Evolutionary conservation across 1,284 basidiomycete species (phyloP), one percentile per base, ranked within the genome.

Genomic region (Moesziomyces globuligerus): DNA sequence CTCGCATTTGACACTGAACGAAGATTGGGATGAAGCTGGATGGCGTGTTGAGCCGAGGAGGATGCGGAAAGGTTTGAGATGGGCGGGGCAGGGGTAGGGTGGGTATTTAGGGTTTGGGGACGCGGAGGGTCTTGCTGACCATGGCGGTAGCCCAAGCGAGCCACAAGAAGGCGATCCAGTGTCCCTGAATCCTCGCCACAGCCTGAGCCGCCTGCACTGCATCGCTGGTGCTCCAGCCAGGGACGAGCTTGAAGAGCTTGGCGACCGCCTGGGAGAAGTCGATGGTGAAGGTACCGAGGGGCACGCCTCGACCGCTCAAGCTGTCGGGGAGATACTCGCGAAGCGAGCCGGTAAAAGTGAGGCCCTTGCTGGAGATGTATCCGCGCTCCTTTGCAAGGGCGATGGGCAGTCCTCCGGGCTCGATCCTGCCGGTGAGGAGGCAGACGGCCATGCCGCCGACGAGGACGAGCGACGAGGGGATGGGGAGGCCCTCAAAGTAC

Each of bases 401-500:
- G 38, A 79, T 50, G 18, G 71, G 64, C 48, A 79, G 26, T 41
- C 61, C 53, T 20, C 74, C 61, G 1, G 74, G 55, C 23, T 74
- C 75, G 34, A 80, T 73, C 13, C 77, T 53, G 10, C 93, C 95
- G 59, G 89, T 86, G 73, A 88, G 88, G 38, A 91, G 88, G 88
- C 91, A 97, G 75, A 89, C 90, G 17, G 90, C 89, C 84, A 98
- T 86, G 28, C 91, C 81, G 13, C 85, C 88, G 55, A 97, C 94
- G 48, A 99, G 86, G 11, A 83, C 87, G 42, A 99, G 87, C 17
- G 91, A 92, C 0, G 92, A 93, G 1, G 96, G 96, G 66, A 99
- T 98, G 17, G 96, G 96, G 21, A 99, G 86, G 7, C 95, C 96
- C 84, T 98, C 95, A 83, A 98, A 99, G 85, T 95, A 98, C 80